phyloP scores from a whole-genome alignment of 73 alveolate species.

The Stentor coeruleus region DNA sequence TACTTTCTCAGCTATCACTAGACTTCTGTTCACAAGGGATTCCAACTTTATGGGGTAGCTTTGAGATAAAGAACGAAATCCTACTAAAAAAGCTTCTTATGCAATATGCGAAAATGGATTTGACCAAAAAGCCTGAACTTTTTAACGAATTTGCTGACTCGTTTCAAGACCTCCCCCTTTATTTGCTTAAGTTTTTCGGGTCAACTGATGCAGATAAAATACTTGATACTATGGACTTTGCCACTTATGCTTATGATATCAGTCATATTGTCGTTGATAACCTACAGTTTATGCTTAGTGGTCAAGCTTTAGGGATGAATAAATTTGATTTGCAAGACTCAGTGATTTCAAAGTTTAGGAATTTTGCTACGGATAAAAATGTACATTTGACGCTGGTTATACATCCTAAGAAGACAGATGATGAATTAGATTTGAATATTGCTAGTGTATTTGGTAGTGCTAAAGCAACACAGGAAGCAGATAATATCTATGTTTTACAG shows the following conservation, averaged over 20 bases:
- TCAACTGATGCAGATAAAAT: constrained; percentile 62
- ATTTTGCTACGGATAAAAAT: constrained; percentile 64
- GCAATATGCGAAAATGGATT: constrained; percentile 48
- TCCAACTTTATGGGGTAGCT: constrained; percentile 90
- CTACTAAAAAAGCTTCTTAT: constrained; percentile 58
- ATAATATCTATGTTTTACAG: constrained; percentile 69
- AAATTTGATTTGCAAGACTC: constrained; percentile 78
- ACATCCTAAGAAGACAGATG: constrained; percentile 93
- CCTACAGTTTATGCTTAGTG: constrained; percentile 80
- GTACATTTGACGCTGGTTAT: constrained; percentile 76
- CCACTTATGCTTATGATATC: constrained; percentile 74
- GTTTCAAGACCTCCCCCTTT: constrained; percentile 61
- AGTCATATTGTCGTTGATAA: constrained; percentile 75
- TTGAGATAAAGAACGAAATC: constrained; percentile 78
- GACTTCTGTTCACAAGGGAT: constrained; percentile 66
- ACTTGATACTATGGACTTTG: constrained; percentile 75
- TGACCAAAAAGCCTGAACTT: constrained; percentile 39
- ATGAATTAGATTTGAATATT: constrained; percentile 65
- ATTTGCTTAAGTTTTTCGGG: constrained; percentile 82
- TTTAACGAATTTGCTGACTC: constrained; percentile 35
- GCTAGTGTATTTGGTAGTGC: constrained; percentile 86
- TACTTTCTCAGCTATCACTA: constrained; percentile 67
- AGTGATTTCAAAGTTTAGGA: constrained; percentile 57
- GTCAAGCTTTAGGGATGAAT: constrained; percentile 58
- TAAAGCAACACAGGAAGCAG: constrained; percentile 87